Evolutionary conservation across 75 land plant species (phyloP).

Genomic region (Sequoiadendron giganteum): DNA sequence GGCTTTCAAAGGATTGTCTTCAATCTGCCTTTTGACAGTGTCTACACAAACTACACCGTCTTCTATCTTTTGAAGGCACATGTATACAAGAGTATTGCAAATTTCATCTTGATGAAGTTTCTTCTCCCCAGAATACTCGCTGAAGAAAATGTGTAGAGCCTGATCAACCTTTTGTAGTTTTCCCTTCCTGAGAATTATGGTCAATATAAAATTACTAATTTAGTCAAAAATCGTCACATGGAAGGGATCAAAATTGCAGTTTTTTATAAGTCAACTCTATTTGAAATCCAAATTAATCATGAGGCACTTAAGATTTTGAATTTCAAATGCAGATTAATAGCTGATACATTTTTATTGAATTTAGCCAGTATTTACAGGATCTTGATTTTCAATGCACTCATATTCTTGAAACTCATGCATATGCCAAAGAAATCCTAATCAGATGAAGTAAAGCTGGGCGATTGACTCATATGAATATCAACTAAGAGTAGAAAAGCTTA

Average conservation of each 20-base stretch:
- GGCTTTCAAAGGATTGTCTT: conserved; percentile 14
- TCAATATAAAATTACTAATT: not conserved
- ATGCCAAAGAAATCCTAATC: not conserved
- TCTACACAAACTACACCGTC: conserved; percentile 15
- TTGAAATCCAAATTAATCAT: not conserved
- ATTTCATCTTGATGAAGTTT: conserved; percentile 30
- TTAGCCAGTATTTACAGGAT: not conserved
- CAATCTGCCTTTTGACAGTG: not conserved
- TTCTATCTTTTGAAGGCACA: conserved; percentile 25
- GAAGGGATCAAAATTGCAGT: not conserved
- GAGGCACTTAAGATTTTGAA: not conserved
- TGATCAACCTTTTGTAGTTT: conserved; percentile 16
- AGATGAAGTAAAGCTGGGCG: not conserved
- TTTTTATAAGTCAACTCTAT: not conserved
- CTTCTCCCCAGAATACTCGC: conserved; percentile 22
- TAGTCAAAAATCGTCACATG: not conserved
- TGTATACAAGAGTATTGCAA: conserved; percentile 24
- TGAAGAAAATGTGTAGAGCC: conserved; percentile 20
- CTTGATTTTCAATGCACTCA: not conserved
- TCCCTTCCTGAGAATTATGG: conserved; percentile 9
- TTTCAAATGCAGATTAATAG: not conserved
- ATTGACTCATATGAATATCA: not conserved
- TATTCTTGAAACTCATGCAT: not conserved
- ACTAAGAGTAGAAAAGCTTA: not conserved
- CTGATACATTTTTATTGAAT: not conserved